Conservation (phyloP, 805 yeast genomes). For the Kodamaea sagamina region DNA sequence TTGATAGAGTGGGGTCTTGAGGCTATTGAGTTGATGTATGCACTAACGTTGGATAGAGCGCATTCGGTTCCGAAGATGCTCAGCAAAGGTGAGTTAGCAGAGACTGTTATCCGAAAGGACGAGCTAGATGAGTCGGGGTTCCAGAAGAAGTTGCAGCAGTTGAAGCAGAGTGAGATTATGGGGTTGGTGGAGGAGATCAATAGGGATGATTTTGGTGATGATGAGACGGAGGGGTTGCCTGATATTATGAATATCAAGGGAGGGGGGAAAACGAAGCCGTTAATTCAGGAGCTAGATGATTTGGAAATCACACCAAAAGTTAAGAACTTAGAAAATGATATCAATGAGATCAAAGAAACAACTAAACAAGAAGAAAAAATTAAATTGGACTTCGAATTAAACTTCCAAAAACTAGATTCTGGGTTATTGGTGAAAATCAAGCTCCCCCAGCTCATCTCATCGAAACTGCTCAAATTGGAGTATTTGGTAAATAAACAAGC, state of each 20-base stretch:
- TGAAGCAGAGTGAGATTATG: slow-evolving; percentile 43
- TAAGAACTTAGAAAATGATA: no score
- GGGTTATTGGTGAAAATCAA: slow-evolving; percentile 20
- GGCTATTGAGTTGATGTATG: slow-evolving; percentile 61
- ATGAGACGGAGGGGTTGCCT: slow-evolving; percentile 25
- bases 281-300: slow-evolving; percentile 55
- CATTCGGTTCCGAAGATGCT: slow-evolving; percentile 69
- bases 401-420: slow-evolving; percentile 4
- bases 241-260: slow-evolving; percentile 31
- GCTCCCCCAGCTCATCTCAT: slow-evolving; percentile 19
- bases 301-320: slow-evolving; percentile 1
- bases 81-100: slow-evolving; percentile 61
- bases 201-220: slow-evolving; percentile 14
- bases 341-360: no score
- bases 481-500: slow-evolving; percentile 1
- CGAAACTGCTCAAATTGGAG: neutral
- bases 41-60: slow-evolving; percentile 59
- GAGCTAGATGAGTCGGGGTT: slow-evolving; percentile 45
- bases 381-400: slow-evolving; percentile 7
- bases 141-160: slow-evolving; percentile 34
- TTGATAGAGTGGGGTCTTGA: slow-evolving; percentile 84
- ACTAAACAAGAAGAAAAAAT: neutral
- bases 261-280: slow-evolving; percentile 32
- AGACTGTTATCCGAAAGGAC: slow-evolving; percentile 44
- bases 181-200: slow-evolving; percentile 46